These are phyloP conservation scores for Podila clonocystis DNA, from an alignment of 192 early-diverging fungal species.

Conservation along the genomic window DNA sequence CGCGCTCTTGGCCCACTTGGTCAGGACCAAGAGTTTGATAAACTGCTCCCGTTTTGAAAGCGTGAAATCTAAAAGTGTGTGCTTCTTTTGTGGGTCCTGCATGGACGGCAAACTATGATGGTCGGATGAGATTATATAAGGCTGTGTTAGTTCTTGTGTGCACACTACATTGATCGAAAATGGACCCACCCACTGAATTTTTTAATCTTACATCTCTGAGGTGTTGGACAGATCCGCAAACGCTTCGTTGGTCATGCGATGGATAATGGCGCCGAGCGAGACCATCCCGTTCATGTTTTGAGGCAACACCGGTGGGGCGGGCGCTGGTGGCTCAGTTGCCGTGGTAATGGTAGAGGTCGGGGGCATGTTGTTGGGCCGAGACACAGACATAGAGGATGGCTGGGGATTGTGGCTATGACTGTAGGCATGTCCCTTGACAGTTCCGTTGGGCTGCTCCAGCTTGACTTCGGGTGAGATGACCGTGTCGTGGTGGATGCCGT, in stretches of 20 bases:
- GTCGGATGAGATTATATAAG: not conserved
- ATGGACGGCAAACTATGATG: constrained; percentile 63
- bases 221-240: constrained; percentile 73
- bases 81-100: constrained; percentile 63
- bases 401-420: not conserved
- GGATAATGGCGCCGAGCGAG: constrained; percentile 65
- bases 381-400: not conserved
- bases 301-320: constrained; percentile 56
- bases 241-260: constrained; percentile 70
- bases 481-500: not conserved
- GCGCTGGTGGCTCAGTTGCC: constrained; percentile 5
- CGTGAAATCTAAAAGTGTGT: constrained; percentile 71
- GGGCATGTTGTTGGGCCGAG: not conserved
- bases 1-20: constrained; percentile 80
- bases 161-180: not conserved
- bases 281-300: constrained; percentile 72
- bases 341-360: not conserved
- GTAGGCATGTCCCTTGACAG: not conserved
- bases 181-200: not conserved
- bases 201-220: constrained; percentile 63
- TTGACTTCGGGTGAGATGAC: not conserved
- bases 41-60: constrained; percentile 71
- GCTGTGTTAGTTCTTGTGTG: not conserved
- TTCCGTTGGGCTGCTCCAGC: not conserved
- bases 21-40: constrained; percentile 76